A percentile compares a stretch with the other conserved stretches of the same genome.
These are phyloP conservation scores for Scheffersomyces segobiensis DNA, from an alignment of 1,139 yeast genomes.

Conservation along the genomic window DNA sequence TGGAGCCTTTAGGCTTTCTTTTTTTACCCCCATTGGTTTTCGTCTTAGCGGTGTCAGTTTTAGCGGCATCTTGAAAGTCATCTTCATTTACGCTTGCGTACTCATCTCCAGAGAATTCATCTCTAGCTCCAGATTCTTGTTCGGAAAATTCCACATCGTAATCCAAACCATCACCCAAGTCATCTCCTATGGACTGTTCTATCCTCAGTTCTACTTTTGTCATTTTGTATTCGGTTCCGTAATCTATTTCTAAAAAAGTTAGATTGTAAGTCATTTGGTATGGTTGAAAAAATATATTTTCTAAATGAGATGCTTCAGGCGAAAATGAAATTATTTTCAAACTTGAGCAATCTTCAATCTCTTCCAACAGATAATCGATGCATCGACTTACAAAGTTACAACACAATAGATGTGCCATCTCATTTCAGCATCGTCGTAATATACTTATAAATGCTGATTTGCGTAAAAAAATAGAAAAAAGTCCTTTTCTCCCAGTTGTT, in stretches of 20 bases:
- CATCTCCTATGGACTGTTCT: slow-evolving; percentile 37
- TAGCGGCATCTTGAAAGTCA: slow-evolving; percentile 2
- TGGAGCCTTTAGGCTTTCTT: slow-evolving; percentile 32
- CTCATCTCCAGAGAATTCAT: background rate
- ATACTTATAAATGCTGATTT: slow-evolving; percentile 12
- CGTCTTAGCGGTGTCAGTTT: slow-evolving; percentile 9
- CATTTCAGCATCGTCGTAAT: slow-evolving; percentile 1
- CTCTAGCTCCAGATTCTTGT: slow-evolving; percentile 4
- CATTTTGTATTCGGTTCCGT: slow-evolving; percentile 1
- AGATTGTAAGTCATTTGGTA: background rate
- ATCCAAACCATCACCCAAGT: slow-evolving; percentile 67
- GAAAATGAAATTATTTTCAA: too few species aligned
- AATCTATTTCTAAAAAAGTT: too few species aligned
- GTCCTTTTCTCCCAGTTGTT: slow-evolving; percentile 56
- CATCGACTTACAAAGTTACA: background rate
- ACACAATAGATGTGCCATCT: background rate
- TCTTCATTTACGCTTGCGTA: slow-evolving; percentile 1
- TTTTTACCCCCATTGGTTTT: slow-evolving; percentile 22
- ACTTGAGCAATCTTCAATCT: background rate
- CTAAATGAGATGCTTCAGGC: background rate
- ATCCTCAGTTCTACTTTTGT: slow-evolving; percentile 2
- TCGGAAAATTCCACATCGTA: slow-evolving; percentile 46
- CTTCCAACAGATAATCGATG: background rate
- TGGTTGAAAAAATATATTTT: background rate
- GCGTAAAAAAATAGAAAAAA: slow-evolving; percentile 7